phyloP scores from a whole-genome alignment of 2,329 filamentous ascomycete species.

The Dothistroma pini region DNA sequence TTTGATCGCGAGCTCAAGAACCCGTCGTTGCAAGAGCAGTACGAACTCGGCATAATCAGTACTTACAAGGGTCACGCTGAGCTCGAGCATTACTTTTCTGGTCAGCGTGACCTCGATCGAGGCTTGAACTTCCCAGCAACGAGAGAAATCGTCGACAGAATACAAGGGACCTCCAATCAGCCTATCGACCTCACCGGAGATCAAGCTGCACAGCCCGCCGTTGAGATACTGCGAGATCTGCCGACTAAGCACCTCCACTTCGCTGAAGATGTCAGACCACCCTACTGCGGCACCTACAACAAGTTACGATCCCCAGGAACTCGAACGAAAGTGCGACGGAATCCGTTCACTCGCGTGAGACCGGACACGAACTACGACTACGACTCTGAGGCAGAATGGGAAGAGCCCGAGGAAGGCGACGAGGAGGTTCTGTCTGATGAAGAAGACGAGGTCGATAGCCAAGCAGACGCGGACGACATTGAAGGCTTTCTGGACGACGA shows the following conservation, averaged over 20 bases:
- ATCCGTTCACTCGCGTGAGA: conserved; percentile 54
- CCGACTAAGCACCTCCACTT: conserved; percentile 63
- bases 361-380: conserved; percentile 72
- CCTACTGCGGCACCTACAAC: conserved; percentile 71
- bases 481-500: conserved; percentile 87
- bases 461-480: conserved; percentile 79
- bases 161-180: conserved; percentile 41
- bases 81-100: conserved; percentile 18
- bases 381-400: conserved; percentile 82
- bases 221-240: conserved; percentile 39
- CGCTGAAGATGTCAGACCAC: conserved; percentile 59
- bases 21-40: conserved; percentile 29
- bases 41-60: conserved; percentile 28
- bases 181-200: conserved; percentile 44
- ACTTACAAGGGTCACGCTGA: conserved; percentile 17
- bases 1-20: conserved; percentile 33
- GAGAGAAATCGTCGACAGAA: conserved; percentile 39
- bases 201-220: conserved; percentile 15
- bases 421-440: conserved; percentile 64
- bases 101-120: conserved; percentile 14
- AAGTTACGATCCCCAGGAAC: conserved; percentile 49
- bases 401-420: conserved; percentile 65
- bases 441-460: conserved; percentile 65
- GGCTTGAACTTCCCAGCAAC: conserved; percentile 22
- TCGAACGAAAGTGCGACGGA: conserved; percentile 49